These are phyloP conservation scores for Kwoniella europaea DNA, from an alignment of 768 basidiomycete species.

Conservation along the genomic window DNA sequence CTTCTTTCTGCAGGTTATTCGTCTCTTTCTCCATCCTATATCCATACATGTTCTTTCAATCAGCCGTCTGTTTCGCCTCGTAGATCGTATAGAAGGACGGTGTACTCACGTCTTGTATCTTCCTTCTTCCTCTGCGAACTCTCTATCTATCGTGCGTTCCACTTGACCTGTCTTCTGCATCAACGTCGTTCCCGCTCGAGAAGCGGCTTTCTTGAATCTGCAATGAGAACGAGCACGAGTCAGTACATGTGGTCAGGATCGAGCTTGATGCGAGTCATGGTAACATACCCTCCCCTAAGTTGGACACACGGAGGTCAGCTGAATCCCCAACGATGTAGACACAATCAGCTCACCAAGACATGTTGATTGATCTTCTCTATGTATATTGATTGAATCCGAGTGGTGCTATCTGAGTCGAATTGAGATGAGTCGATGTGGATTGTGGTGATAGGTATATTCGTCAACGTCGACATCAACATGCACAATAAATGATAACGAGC, in stretches of 20 bases:
- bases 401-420: neutral
- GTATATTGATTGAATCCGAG: neutral
- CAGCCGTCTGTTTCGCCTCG: neutral
- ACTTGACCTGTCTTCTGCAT: slow-evolving; percentile 99
- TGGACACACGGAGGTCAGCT: slow-evolving; percentile 11
- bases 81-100: no score
- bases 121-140: slow-evolving; percentile 89
- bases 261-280: neutral
- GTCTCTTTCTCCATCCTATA: slow-evolving; percentile 95
- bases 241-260: no score
- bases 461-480: slow-evolving; percentile 7
- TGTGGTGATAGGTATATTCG: neutral
- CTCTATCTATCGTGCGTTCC: slow-evolving; percentile 90
- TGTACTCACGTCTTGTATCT: slow-evolving; percentile 80
- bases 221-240: neutral
- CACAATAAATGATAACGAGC: neutral
- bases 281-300: slow-evolving; percentile 29
- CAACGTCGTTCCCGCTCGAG: slow-evolving; percentile 89
- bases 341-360: slow-evolving; percentile 38
- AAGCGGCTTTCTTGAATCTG: slow-evolving; percentile 89
- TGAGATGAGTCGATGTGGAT: no score
- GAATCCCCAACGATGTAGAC: neutral
- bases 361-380: neutral
- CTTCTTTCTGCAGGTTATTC: slow-evolving; percentile 88
- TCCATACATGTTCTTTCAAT: neutral